A percentile compares a stretch with the other conserved stretches of the same genome.
These are phyloP conservation scores for Scenedesmus sp. DNA, from an alignment of 163 green algal species.

Conservation along the genomic window DNA sequence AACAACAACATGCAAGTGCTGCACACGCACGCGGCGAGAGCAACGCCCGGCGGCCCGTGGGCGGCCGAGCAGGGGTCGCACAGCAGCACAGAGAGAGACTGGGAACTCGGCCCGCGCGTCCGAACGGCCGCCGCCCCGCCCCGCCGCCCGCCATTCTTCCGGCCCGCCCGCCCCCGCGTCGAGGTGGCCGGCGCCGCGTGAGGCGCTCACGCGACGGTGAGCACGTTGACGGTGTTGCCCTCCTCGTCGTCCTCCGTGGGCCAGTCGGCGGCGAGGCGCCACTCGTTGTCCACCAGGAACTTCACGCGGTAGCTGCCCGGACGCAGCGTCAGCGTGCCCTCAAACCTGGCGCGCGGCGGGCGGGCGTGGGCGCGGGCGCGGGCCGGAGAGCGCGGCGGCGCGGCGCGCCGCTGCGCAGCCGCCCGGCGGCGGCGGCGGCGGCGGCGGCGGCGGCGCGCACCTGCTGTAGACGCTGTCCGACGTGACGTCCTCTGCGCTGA, in stretches of 20 bases:
- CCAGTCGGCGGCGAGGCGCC: constrained; percentile 66
- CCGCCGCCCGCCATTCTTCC: too few relatives aligned
- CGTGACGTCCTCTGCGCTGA: constrained; percentile 45
- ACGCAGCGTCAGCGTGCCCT: constrained; percentile 58
- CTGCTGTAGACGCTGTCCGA: constrained; percentile 48
- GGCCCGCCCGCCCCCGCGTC: too few relatives aligned
- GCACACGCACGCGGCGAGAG: too few relatives aligned
- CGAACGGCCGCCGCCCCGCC: too few relatives aligned
- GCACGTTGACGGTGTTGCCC: constrained; percentile 57
- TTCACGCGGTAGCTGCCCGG: constrained; percentile 59
- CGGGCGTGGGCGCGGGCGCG: neutral
- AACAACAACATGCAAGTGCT: too few relatives aligned
- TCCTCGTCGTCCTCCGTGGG: constrained; percentile 54
- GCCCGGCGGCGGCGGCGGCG: neutral
- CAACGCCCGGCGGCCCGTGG: too few relatives aligned
- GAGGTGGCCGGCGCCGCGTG: too few relatives aligned
- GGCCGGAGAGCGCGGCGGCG: too few relatives aligned
- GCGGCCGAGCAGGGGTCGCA: too few relatives aligned
- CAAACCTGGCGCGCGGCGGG: constrained; percentile 48
- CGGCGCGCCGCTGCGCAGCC: too few relatives aligned
- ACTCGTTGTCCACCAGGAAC: constrained; percentile 64
- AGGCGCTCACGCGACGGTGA: constrained; percentile 50
- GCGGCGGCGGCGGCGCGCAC: neutral
- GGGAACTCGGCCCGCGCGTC: too few relatives aligned
- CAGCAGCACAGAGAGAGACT: too few relatives aligned